Evolutionary conservation across 257 asterid species (phyloP).

Genomic region (Petunia secreta): DNA sequence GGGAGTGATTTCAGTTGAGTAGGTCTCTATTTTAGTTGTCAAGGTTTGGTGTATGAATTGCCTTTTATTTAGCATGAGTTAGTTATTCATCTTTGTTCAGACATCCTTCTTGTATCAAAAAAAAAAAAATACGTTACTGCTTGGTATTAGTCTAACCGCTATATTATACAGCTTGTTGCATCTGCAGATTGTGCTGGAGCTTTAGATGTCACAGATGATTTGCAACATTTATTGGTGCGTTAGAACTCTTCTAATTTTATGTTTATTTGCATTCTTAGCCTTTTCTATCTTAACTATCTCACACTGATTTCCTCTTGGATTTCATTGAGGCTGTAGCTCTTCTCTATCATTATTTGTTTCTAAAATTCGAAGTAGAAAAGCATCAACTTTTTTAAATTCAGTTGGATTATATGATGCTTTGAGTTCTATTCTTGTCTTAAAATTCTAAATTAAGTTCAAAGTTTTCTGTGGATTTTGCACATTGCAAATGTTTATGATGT

Average conservation of each 20-base stretch:
- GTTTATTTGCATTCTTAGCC: conserved; percentile 1
- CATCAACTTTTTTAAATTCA: background rate
- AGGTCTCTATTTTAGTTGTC: background rate
- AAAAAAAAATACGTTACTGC: background rate
- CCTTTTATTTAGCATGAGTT: conserved; percentile 6
- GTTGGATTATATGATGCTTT: conserved; percentile 11
- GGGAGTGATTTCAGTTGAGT: background rate
- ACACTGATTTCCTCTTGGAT: conserved; percentile 15
- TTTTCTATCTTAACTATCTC: conserved; percentile 4
- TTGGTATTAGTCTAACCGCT: conserved; percentile 17
- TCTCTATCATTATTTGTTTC: conserved; percentile 7
- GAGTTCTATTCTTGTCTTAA: background rate
- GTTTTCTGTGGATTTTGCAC: conserved; percentile 8
- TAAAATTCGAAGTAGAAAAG: conserved; percentile 1
- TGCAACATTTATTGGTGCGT: conserved; percentile 90
- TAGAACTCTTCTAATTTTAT: background rate
- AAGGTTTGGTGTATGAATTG: background rate
- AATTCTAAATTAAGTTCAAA: conserved; percentile 14
- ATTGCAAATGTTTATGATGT: conserved; percentile 25
- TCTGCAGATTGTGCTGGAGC: conserved; percentile 99
- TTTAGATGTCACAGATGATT: conserved; percentile 87
- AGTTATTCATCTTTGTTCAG: conserved; percentile 11
- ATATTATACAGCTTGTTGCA: conserved; percentile 82
- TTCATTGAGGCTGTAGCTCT: conserved; percentile 11
- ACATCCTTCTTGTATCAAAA: background rate